These are phyloP conservation scores for Kwoniella sp. DNA, from an alignment of 768 basidiomycete genomes.

Conservation along the genomic window DNA sequence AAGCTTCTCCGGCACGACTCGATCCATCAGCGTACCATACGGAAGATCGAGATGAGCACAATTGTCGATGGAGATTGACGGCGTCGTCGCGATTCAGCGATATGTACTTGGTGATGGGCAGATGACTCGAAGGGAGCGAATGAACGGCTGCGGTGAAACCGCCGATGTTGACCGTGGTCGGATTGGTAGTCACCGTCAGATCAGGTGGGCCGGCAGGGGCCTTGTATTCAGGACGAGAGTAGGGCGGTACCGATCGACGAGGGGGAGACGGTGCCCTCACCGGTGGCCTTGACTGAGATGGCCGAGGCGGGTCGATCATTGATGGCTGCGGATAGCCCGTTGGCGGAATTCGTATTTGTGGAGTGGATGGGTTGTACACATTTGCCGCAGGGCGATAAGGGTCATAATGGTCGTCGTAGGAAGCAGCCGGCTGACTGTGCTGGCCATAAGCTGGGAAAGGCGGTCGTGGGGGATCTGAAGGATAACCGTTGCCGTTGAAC, in stretches of 20 bases:
- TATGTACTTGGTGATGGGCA: slow-evolving; percentile 47
- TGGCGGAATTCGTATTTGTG: slow-evolving; percentile 14
- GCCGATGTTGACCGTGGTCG: slow-evolving; percentile 32
- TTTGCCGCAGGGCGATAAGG: slow-evolving; percentile 39
- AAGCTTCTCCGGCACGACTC: slow-evolving; percentile 48
- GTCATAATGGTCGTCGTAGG: slow-evolving; percentile 46
- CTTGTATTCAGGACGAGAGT: slow-evolving; percentile 1
- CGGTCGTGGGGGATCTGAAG: slow-evolving; percentile 22
- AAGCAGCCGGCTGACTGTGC: slow-evolving; percentile 38
- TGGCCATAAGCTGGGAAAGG: slow-evolving; percentile 21
- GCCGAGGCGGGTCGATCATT: slow-evolving; percentile 4
- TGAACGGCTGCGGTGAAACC: slow-evolving; percentile 41
- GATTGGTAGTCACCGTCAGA: slow-evolving; percentile 32
- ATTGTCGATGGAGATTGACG: slow-evolving; percentile 41
- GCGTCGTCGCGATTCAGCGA: slow-evolving; percentile 42
- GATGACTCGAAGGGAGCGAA: slow-evolving; percentile 40
- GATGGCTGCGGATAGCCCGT: slow-evolving; percentile 10
- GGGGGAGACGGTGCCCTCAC: slow-evolving; percentile 3
- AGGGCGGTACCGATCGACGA: slow-evolving; percentile 6
- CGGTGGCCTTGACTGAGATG: slow-evolving; percentile 7
- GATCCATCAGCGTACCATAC: slow-evolving; percentile 52
- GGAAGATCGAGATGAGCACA: slow-evolving; percentile 29
- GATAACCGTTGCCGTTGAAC: slow-evolving; percentile 25
- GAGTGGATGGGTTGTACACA: slow-evolving; percentile 22
- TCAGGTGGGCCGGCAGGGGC: slow-evolving; percentile 14